phyloP scores from a whole-genome alignment of 345 rosid genomes.

The Salix koriyanagi region DNA sequence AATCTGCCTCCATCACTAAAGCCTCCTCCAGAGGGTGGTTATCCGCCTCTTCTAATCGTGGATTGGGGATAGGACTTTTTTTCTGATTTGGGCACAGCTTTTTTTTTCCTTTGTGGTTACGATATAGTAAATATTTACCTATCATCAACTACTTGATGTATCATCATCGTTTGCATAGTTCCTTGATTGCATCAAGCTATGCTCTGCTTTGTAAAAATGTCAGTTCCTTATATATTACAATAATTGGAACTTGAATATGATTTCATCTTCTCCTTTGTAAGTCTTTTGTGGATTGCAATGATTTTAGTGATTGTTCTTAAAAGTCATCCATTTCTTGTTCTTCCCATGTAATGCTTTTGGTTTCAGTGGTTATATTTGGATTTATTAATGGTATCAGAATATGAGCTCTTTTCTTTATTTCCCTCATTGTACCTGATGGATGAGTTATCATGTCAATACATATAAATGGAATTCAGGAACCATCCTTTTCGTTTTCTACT shows the following conservation, averaged over 20 bases:
- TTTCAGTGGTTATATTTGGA: not conserved
- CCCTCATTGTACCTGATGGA: conserved; percentile 17
- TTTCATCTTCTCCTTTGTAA: not conserved
- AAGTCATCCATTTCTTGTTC: not conserved
- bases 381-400: not conserved
- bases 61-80: conserved; percentile 69
- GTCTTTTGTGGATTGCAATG: not conserved
- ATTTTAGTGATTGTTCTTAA: not conserved
- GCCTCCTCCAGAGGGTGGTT: conserved; percentile 85
- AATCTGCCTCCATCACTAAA: conserved; percentile 80
- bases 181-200: not conserved
- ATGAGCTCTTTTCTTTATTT: conserved; percentile 5
- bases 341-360: not conserved
- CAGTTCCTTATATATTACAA: not conserved
- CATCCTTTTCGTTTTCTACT: no score
- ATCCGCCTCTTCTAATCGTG: conserved; percentile 48
- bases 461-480: no score
- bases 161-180: not conserved
- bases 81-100: not conserved
- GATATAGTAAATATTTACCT: not conserved
- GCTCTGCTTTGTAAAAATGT: not conserved
- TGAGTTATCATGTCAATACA: not conserved
- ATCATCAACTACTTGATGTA: not conserved
- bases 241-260: not conserved
- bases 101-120: not conserved